Conservation (phyloP, 2,329 filamentous ascomycete genomes). For the Fusarium armeniacum region DNA sequence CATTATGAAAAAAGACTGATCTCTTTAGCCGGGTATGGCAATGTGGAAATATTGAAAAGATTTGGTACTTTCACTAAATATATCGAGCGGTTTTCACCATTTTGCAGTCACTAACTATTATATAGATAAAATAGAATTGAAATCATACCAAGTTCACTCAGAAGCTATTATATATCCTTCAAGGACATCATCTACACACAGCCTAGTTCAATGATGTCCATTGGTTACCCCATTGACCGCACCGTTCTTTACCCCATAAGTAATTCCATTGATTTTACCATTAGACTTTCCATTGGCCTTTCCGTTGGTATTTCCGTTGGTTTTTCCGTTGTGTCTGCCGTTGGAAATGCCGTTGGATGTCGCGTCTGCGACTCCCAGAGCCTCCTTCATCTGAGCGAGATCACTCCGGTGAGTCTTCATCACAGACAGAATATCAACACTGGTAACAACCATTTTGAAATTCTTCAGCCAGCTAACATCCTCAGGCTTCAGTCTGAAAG, state of each 20-base stretch:
- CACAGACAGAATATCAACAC: slow-evolving; percentile 6
- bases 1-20: too few relatives aligned
- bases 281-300: not conserved
- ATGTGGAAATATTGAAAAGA: too few relatives aligned
- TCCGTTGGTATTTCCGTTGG: too few relatives aligned
- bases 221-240: not conserved
- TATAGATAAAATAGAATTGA: not conserved
- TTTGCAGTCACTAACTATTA: too few relatives aligned
- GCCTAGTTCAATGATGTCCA: not conserved
- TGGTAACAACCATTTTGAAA: slow-evolving; percentile 11
- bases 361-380: not conserved
- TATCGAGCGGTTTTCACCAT: too few relatives aligned
- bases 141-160: not conserved
- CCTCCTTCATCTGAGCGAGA: not conserved
- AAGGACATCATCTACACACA: not conserved
- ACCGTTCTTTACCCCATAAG: not conserved
- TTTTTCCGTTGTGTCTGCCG: too few relatives aligned
- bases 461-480: not conserved
- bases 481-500: slow-evolving; percentile 2
- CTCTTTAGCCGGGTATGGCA: too few relatives aligned
- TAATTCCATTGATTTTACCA: not conserved
- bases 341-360: too few relatives aligned
- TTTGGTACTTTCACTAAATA: too few relatives aligned
- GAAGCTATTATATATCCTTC: not conserved
- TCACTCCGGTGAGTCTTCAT: slow-evolving; percentile 1